These are phyloP conservation scores for Pleomassaria siparia DNA, from an alignment of 2,329 filamentous ascomycete species.

Conservation along the genomic window DNA sequence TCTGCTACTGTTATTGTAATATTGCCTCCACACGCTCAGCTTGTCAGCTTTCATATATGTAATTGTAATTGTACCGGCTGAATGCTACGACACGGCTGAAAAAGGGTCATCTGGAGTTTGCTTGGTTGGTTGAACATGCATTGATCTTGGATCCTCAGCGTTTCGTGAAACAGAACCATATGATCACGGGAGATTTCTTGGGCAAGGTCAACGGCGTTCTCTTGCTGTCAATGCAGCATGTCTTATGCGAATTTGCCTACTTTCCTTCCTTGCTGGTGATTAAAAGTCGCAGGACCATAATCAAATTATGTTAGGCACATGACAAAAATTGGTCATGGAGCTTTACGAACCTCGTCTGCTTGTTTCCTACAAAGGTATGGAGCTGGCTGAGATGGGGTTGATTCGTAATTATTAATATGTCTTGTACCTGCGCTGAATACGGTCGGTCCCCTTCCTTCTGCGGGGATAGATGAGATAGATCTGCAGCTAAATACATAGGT, in stretches of 20 bases:
- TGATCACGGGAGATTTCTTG: neutral
- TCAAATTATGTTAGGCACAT: too few relatives aligned
- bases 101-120: conserved; percentile 17
- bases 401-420: too few relatives aligned
- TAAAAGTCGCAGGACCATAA: too few relatives aligned
- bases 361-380: too few relatives aligned
- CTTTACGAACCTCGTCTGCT: too few relatives aligned
- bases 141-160: neutral
- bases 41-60: conserved; percentile 16
- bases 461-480: too few relatives aligned
- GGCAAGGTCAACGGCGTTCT: neutral
- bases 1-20: conserved; percentile 21
- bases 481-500: too few relatives aligned
- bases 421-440: too few relatives aligned
- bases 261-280: too few relatives aligned
- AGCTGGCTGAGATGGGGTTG: too few relatives aligned
- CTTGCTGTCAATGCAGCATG: neutral
- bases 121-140: neutral
- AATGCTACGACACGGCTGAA: conserved; percentile 13
- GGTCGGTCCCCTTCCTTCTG: too few relatives aligned
- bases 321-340: too few relatives aligned
- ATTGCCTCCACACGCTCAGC: conserved; percentile 8
- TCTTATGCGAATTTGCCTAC: neutral
- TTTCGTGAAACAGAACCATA: conserved; percentile 1
- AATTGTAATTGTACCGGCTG: conserved; percentile 26